Conservation (phyloP, 345 rosid species). For the Eucalyptus erythrocorys region DNA sequence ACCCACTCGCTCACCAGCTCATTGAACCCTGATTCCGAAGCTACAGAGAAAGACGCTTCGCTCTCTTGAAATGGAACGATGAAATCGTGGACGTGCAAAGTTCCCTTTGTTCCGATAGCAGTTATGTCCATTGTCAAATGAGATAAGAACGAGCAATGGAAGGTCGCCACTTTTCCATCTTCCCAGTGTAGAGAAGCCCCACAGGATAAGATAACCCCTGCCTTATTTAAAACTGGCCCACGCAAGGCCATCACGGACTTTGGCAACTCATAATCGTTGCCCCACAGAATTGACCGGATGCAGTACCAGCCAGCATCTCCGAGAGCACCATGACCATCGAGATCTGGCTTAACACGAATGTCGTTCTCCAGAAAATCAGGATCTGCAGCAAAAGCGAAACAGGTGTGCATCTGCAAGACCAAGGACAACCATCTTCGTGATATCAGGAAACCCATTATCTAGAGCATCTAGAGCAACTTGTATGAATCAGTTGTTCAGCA, state of each 20-base stretch:
- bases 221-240: conserved; percentile 37
- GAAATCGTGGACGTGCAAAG: conserved; percentile 55
- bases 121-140: conserved; percentile 69
- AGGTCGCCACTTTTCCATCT: conserved; percentile 47
- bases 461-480: neutral
- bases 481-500: neutral
- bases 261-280: conserved; percentile 51
- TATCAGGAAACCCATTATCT: neutral
- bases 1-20: conserved; percentile 40
- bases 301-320: conserved; percentile 95
- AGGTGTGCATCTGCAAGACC: conserved; percentile 36
- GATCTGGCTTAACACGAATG: conserved; percentile 79
- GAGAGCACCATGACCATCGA: conserved; percentile 73
- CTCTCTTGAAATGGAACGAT: conserved; percentile 53
- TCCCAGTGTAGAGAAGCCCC: conserved; percentile 67
- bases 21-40: conserved; percentile 33
- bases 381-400: conserved; percentile 40
- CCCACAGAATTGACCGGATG: conserved; percentile 45
- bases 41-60: conserved; percentile 32
- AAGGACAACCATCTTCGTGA: neutral
- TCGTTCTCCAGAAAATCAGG: conserved; percentile 47
- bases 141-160: conserved; percentile 64
- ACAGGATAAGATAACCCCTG: conserved; percentile 55
- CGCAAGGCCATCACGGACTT: conserved; percentile 39
- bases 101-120: conserved; percentile 56